Percentiles rank a stretch among this genome's conserved stretches.
Conservation (phyloP, 2,329 filamentous ascomycete genomes). For the Cladophialophora exuberans region DNA sequence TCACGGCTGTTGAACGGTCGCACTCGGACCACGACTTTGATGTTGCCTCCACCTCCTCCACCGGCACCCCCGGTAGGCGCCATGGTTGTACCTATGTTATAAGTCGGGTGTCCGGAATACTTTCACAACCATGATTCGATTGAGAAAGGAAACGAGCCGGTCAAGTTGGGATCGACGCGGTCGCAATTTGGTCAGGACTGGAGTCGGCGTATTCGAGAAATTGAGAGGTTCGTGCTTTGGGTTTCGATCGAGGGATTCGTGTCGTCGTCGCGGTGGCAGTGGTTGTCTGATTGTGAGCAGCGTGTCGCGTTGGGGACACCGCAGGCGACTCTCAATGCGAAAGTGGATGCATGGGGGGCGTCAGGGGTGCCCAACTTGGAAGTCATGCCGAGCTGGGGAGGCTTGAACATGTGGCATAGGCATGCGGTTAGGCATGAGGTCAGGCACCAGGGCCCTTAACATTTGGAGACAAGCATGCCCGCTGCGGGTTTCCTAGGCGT, state of each 20-base stretch:
- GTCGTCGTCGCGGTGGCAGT: background rate
- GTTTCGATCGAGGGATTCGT: background rate
- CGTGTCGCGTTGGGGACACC: slow-evolving; percentile 21
- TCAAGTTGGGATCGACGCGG: background rate
- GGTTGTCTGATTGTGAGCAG: slow-evolving; percentile 1
- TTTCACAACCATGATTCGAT: slow-evolving; percentile 18
- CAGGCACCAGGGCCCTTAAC: too few species aligned
- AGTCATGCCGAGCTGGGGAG: slow-evolving; percentile 1
- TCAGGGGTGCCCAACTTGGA: background rate
- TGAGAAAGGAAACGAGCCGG: background rate
- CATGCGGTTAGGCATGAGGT: background rate
- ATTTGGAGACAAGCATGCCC: too few species aligned
- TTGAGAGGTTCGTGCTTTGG: background rate
- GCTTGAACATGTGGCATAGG: slow-evolving; percentile 8
- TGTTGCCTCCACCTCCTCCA: slow-evolving; percentile 67
- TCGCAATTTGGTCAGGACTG: background rate
- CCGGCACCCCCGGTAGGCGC: slow-evolving; percentile 53
- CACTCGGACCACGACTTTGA: slow-evolving; percentile 98
- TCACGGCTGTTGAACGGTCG: slow-evolving; percentile 97
- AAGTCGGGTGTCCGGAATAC: slow-evolving; percentile 1
- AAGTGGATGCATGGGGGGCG: slow-evolving; percentile 1
- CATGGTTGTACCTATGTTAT: slow-evolving; percentile 51
- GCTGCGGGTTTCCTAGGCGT: too few species aligned
- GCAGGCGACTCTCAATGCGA: background rate
- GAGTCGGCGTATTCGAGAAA: background rate